Evolutionary conservation across 345 rosid genomes (phyloP), one percentile per base, ranked within the genome.

Genomic region (Linum usitatissimum): DNA sequence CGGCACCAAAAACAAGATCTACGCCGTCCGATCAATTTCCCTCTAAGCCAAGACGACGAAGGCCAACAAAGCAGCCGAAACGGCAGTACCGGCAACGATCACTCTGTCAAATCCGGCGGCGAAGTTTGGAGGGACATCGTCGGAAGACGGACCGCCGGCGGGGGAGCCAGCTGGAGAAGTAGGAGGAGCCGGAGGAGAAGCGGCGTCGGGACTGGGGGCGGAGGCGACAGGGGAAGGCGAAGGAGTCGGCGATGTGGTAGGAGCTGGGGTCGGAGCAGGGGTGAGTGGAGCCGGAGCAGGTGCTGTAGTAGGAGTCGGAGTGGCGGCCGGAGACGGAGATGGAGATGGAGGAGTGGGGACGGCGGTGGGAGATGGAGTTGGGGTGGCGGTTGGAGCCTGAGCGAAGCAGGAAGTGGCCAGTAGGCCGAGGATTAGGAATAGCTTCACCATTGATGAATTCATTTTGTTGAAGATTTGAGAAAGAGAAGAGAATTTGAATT

Each of bases 361-460:
- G 2, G 81, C 62, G 13, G 71, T 21, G 1, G 86, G 78, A 5
- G 83, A 17, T 6, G 70, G 14, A 23, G 63, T 49, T 6, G 86
- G 84, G 0, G 86, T 19, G 1, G 86, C 76, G 1, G 79, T 78
- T 0, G 95, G 95, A 19, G 95, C 82, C 68, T 87, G 97, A 15
- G 91, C 84, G 70, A 78, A 48, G 76, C 87, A 83, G 0, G 95
- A 80, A 12, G 83, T 81, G 58, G 82, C 87, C 73, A 90, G 66
- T 63, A 90, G 83, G 67, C 85, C 82, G 20, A 90, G 69, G 69
- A 87, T 60, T 64, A 87, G 53, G 66, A 87, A 60, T 30, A 75
- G 79, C 67, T 83, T 77, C 23, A 79, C 49, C 64, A 78, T 66
- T 34, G 77, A 63, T 31, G 78, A 78, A 76, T 59, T 72, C 97